Conservation (phyloP, 306 rosid species). For the Morella rubra region DNA sequence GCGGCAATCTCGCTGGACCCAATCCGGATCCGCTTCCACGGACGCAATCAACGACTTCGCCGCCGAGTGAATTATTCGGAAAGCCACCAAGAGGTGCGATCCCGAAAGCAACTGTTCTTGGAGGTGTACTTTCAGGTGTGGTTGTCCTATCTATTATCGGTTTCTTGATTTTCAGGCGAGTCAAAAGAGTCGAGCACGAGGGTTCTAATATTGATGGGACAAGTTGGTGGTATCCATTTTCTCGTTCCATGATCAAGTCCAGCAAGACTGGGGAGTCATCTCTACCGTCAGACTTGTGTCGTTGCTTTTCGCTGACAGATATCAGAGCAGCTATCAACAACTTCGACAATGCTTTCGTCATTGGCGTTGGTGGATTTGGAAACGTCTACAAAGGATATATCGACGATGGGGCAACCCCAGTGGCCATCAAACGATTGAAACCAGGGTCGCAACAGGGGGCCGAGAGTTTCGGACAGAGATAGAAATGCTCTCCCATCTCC, state of each 20-base stretch:
- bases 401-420: neutral
- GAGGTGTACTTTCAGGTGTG: neutral
- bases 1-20: neutral
- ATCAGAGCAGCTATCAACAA: slow-evolving; percentile 31
- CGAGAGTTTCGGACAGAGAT: no score
- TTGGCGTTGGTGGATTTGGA: slow-evolving; percentile 58
- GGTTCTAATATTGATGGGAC: neutral
- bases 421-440: slow-evolving; percentile 28
- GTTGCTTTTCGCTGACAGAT: slow-evolving; percentile 37
- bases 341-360: slow-evolving; percentile 36
- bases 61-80: no score
- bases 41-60: neutral
- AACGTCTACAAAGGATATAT: slow-evolving; percentile 44
- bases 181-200: neutral
- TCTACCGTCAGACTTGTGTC: slow-evolving; percentile 30
- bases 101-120: no score
- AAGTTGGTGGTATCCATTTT: slow-evolving; percentile 2
- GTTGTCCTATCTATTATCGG: neutral
- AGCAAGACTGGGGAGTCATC: neutral
- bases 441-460: no score
- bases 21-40: neutral
- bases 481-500: no score
- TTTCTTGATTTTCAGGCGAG: slow-evolving; percentile 27
- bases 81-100: no score
- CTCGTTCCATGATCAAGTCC: neutral